Percentiles rank a stretch among this genome's conserved stretches.
These are phyloP conservation scores for Graphilbum ipis-grandicollis DNA, from an alignment of 2,329 filamentous ascomycete genomes.

Conservation along the genomic window DNA sequence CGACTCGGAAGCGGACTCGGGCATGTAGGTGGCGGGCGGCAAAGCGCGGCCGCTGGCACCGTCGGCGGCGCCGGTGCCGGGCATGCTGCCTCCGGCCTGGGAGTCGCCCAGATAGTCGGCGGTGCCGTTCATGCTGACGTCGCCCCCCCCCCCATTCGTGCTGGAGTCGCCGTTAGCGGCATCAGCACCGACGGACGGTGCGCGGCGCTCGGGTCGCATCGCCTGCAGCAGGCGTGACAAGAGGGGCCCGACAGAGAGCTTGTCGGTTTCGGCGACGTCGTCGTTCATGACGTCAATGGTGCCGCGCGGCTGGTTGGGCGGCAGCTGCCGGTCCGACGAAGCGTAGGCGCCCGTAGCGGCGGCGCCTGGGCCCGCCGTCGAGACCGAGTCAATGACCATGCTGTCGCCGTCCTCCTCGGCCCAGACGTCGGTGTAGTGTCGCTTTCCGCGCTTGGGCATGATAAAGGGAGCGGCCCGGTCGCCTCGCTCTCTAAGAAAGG, in stretches of 20 bases:
- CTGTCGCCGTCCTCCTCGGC: conserved; percentile 82
- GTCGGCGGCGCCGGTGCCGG: conserved; percentile 16
- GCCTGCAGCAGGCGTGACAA: conserved; percentile 64
- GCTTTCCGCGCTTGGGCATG: conserved; percentile 69
- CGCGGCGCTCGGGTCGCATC: conserved; percentile 58
- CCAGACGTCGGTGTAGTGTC: conserved; percentile 82
- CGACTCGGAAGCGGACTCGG: conserved; percentile 55
- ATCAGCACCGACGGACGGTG: conserved; percentile 29
- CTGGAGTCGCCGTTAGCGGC: conserved; percentile 6
- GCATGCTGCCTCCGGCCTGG: too few relatives aligned
- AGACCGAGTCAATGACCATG: conserved; percentile 53
- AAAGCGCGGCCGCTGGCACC: conserved; percentile 18
- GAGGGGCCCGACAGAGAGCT: conserved; percentile 77
- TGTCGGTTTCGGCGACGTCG: conserved; percentile 71
- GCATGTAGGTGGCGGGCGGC: conserved; percentile 62
- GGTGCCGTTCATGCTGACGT: conserved; percentile 38
- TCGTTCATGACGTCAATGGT: conserved; percentile 78
- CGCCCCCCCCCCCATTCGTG: conserved; percentile 31
- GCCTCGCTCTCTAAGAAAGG: conserved; percentile 78
- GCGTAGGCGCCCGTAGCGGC: conserved; percentile 35
- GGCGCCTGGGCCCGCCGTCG: too few relatives aligned
- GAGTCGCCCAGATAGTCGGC: conserved; percentile 23
- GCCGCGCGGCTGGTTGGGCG: conserved; percentile 69
- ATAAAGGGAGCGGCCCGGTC: conserved; percentile 72
- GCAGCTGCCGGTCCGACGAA: conserved; percentile 38